Base-by-base conservation (phyloP, 331 rosid genomes). In the Quercus tomentella region DNA sequence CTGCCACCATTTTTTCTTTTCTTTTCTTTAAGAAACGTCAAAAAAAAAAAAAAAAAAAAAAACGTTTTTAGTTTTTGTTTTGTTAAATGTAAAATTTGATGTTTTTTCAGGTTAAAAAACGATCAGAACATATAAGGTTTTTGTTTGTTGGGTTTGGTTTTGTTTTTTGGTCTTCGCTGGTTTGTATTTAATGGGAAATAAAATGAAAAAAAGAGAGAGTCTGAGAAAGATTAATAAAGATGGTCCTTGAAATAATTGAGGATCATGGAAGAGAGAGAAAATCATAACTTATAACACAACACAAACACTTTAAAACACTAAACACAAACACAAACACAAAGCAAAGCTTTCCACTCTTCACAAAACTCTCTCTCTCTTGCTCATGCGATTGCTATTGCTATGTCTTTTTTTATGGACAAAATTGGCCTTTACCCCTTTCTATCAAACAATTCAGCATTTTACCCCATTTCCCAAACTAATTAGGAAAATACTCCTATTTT, bases 1-100 rank as follows among this genome's bases (percentile, higher is more conserved):
- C 99, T 58, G 93, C 80, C 87, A 91, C 97, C 99, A 95, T 95
- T 8, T 81, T 80, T 95, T 8, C 79, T 80, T 20, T 67, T n/a
- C 18, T 8, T n/a, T 25, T 41, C 8, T 54, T 10, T 31, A 1
- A 28, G 11, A 70, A 45, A 12, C 21, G 14, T 25, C 79, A 30
- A 76, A 14, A 71, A 16, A 30, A 76, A 14, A 71, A 16, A 28
- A 8, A 31, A 7, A 7, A 6, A 65, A 1, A 12, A 4, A 58
- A 21, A 58, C 16, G 30, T 22, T 58, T 56, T 56, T 3, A 16
- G 28, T 63, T 17, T 35, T 28, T 35, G 41, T 6, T 35, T 6
- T 35, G 41, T 35, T 6, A 6, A 35, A 26, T 26, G 41, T 6
- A 33, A 35, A 35, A 35, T 0, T 35, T 35, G 41, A 35, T 35